Base-by-base conservation (phyloP, 2,329 filamentous ascomycete species). In the Alternaria viburni region DNA sequence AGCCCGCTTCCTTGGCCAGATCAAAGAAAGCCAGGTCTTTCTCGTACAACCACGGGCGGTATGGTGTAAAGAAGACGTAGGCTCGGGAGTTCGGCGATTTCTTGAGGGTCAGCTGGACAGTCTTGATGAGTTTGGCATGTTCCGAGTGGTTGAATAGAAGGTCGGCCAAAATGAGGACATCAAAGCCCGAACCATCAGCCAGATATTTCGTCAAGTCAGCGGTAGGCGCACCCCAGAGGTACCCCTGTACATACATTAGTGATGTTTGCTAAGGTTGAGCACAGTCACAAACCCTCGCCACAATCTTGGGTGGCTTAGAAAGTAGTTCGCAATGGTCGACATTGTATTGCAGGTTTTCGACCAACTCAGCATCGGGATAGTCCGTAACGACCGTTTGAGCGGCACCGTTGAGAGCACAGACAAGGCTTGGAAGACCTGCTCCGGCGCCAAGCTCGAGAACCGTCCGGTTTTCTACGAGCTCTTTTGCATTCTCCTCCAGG, bases 21-120 rank as follows among this genome's bases (percentile, higher is more conserved):
- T 93, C 91, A 76, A 97, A 97, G 82, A 97, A 97, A 5, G 86
- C 87, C 77, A 97, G 84, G 74, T 97, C 96, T 79, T 93, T 91
- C 66, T 93, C 87, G 72, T 91, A 85, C 75, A 97, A 83, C 94
- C 94, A 97, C 2, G 95, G 94, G 66, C 96, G 86, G 81, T 98
- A 97, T 19, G 93, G 94, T 0, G 94, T 97, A 82, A 97, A 98
- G 79, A 97, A 96, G 8, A 97, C 93, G 72, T 94, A 87, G 3
- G 93, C 93, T 57, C 85, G 86, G 52, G 90, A 88, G 2, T 83
- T 82, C 4, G 78, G 72, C 4, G 82, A 79, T 65, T 82, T 84
- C 70, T 85, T 87, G 72, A 97, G 80, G 15, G 91, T 92, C 74
- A 86, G 77, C 72, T 86, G 83, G 64, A 97, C 87, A 5, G 91